phyloP scores from a whole-genome alignment of 2,329 filamentous ascomycete species.

The Blastomyces parvus region DNA sequence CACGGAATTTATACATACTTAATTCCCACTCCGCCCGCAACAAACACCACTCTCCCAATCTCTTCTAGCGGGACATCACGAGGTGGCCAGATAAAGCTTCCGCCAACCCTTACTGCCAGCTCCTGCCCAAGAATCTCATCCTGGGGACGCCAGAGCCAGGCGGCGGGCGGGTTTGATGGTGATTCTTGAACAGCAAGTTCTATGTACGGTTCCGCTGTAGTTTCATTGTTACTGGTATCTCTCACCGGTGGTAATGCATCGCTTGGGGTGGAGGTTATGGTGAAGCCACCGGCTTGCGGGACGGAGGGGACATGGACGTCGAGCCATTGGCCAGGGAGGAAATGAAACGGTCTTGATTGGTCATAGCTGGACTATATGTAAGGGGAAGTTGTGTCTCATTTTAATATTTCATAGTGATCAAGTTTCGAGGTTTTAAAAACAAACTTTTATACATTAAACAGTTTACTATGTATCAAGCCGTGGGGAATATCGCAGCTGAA shows the following conservation, averaged over 20 bases:
- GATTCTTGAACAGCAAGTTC: conserved; percentile 72
- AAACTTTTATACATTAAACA: background rate
- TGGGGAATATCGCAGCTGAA: background rate
- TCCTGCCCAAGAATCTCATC: conserved; percentile 49
- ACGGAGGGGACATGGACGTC: conserved; percentile 67
- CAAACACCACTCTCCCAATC: conserved; percentile 56
- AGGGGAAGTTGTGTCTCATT: background rate
- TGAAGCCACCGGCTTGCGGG: conserved; percentile 71
- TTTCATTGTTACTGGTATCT: conserved; percentile 13
- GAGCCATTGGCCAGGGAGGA: conserved; percentile 78
- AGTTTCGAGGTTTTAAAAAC: background rate
- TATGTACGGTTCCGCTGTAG: conserved; percentile 43
- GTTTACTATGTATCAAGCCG: background rate
- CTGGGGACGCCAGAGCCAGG: conserved; percentile 60
- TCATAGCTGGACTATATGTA: conserved; percentile 12
- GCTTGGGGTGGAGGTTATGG: conserved; percentile 67
- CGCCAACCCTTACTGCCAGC: conserved; percentile 63
- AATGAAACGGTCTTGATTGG: conserved; percentile 42
- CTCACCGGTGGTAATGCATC: conserved; percentile 28
- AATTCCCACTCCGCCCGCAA: conserved; percentile 74
- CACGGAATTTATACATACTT: conserved; percentile 44
- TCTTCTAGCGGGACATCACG: conserved; percentile 32
- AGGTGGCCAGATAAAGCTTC: conserved; percentile 72
- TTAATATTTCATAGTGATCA: background rate
- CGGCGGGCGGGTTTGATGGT: conserved; percentile 60